Base-by-base conservation (phyloP, 2,329 filamentous ascomycete species). In the Talaromyces sp. region DNA sequence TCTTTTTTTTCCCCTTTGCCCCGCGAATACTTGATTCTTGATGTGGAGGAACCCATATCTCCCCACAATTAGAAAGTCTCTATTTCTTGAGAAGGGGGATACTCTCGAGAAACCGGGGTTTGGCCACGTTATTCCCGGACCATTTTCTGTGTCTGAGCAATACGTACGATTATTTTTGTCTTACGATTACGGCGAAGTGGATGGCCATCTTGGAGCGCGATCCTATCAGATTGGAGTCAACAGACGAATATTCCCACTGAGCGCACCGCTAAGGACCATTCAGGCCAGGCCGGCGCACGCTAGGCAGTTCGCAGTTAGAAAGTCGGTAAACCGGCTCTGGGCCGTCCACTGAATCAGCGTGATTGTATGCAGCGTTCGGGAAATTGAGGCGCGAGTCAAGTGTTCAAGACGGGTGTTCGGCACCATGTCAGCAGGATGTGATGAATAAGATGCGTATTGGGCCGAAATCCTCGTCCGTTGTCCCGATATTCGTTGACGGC, bases 321-420 rank as follows among this genome's bases (percentile, higher is more conserved):
- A 48, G 44, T 16, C 44, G 44, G 44, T n/a, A 48, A 25, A 48
- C 8, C 44, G 25, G 46, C 23, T n/a, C 23, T 16, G 42, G n/a
- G 11, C 44, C 16, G 46, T 11, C 46, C 23, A 50, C 46, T 31
- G 46, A 50, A 50, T 50, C 46, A 50, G 23, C 14, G 46, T 35
- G n/a, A 5, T 37, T 37, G 28, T 11, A 21, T 21, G 54, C 25
- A 5, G 18, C 16, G 7, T 18, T 57, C 54, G 54, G 54, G 35
- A 28, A 14, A 42, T 57, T 42, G 25, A 57, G 6, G 54, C 35
- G 54, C 54, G 33, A 57, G 54, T 28, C 25, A 6, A 35, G 8
- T 4, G 21, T 40, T 18, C 52, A 56, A 56, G 54, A 11, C 54
- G 54, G 54, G 35, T 57, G 54, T 57, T 28, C 54, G 54, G 54